Base-by-base conservation (phyloP, 116 monocot genomes). In the Papilionanthe hybrid region DNA sequence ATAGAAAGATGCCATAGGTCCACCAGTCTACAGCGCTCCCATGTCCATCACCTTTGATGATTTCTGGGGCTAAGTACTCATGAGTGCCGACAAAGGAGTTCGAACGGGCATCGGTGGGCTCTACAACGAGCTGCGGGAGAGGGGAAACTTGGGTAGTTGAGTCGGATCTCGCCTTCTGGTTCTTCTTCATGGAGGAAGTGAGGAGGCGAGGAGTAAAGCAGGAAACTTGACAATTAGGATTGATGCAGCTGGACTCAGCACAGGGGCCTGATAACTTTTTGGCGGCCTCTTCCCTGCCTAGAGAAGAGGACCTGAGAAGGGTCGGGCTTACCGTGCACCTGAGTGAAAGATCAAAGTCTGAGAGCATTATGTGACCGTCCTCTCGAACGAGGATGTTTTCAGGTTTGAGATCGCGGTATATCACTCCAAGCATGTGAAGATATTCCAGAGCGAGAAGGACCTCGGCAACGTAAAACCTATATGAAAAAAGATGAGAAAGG, bases 61-160 rank as follows among this genome's bases (percentile, higher is more conserved):
- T 94, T 80, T 97, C 94, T 17, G 94, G 94, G 5, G 98, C 94
- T 3, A 98, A 85, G 80, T 98, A 98, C 76, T 94, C 98, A 27
- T 92, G 98, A 12, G 94, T 98, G 42, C 94, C 94, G 17, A 98
- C 94, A 45, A 94, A 97, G 17, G 97, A 97, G 82, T 94, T 94
- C 20, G 92, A 97, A 0, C 92, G 87, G 32, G 94, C 97, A 78
- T 92, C 92, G 0, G 86, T 92, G 5, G 91, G 94, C 78, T 97
- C 97, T 7, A 86, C 94, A 12, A 96, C 90, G 41, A 96, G 87
- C 71, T 93, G 92, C 1, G 92, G 90, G 53, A 91, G 84, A 2
- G 80, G 82, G 19, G 65, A 79, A 27, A 79, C 42, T 12, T 77
- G 75, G 15, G 45, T 42, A 23, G 47, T 25, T 10, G 45, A 45